Evolutionary conservation across 1,284 basidiomycete genomes (phyloP), one percentile per base, ranked within the genome.

Genomic region (Paramarasmius palmivorus): DNA sequence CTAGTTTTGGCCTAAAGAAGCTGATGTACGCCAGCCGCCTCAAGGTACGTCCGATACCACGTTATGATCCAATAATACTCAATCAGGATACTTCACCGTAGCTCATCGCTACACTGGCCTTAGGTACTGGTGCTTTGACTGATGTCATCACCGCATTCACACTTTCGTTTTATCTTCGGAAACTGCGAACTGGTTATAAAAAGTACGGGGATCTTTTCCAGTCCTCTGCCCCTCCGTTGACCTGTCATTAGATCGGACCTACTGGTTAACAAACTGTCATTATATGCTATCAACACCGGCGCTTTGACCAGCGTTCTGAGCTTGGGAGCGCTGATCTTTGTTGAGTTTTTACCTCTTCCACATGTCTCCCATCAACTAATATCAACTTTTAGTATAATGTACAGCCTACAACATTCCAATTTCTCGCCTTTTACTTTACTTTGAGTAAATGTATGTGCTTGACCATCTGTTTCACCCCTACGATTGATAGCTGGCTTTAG

Each of bases 81-180:
- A 42, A 15, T n/a, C 19, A 14, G 12, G 19, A 29, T 26, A 15
- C 20, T 20, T 32, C 32, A n/a, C n/a, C n/a, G n/a, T n/a, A 59
- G 57, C n/a, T 53, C 2, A 20, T 54, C 20, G 57, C 55, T 15
- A 53, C 54, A 6, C 19, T 56, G 2, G 47, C 57, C 5, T 52
- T 59, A 4, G 57, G 48, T 15, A 41, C 41, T 15, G 57, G 57
- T 9, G 50, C 52, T 12, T 19, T 56, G n/a, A 53, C 55, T 9
- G 57, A 59, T 29, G 41, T 54, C 4, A 36, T 53, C 25, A 56
- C 44, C 9, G 57, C 57, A 15, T n/a, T 45, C n/a, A 32, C 57
- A 9, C 39, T 56, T 17, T 49, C 22, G 20, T 59, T 48, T 36
- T 59, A 49, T 29, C 32, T 58, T 17, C 49, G 48, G 12, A 58